Percentiles rank a stretch among this genome's conserved stretches.
These are phyloP conservation scores for Boletus speciosus DNA, from an alignment of 768 basidiomycete genomes.

Conservation along the genomic window DNA sequence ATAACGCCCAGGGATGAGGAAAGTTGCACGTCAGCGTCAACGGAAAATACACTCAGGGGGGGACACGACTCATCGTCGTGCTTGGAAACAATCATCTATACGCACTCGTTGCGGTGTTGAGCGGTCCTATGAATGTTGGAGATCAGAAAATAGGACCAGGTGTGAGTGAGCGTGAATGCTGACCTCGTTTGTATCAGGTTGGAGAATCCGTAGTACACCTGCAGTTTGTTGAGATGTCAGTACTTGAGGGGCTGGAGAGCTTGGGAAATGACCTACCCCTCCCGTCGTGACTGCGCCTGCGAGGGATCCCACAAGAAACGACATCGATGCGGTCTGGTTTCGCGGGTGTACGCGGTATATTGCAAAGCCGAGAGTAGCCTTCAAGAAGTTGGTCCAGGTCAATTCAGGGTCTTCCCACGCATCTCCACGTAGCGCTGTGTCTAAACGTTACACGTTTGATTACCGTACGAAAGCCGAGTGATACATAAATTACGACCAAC, in stretches of 20 bases:
- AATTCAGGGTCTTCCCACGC: conserved; percentile 7
- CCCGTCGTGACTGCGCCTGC: conserved; percentile 67
- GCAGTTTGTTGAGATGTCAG: not conserved
- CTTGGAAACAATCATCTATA: too few species aligned
- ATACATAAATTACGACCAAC: conserved; percentile 7
- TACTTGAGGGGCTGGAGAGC: not conserved
- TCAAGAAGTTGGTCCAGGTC: not conserved
- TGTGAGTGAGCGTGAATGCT: not conserved
- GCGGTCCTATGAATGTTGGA: conserved; percentile 40
- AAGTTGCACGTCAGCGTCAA: not conserved
- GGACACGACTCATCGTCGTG: not conserved
- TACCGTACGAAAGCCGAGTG: not conserved
- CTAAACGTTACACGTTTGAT: not conserved
- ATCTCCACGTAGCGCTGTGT: not conserved
- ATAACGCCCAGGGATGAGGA: too few species aligned
- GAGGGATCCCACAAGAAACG: conserved; percentile 60
- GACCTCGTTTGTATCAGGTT: conserved; percentile 59
- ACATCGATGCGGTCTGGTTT: conserved; percentile 37
- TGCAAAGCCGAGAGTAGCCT: not conserved
- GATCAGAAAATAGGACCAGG: not conserved
- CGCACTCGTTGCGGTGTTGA: conserved; percentile 52
- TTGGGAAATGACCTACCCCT: conserved; percentile 40
- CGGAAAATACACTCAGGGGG: not conserved
- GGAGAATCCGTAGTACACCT: conserved; percentile 74
- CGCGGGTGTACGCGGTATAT: not conserved